Percentiles rank a stretch among this genome's conserved stretches.
Conservation (phyloP, 495 filamentous ascomycete species). For the Aspergillus baeticus region DNA sequence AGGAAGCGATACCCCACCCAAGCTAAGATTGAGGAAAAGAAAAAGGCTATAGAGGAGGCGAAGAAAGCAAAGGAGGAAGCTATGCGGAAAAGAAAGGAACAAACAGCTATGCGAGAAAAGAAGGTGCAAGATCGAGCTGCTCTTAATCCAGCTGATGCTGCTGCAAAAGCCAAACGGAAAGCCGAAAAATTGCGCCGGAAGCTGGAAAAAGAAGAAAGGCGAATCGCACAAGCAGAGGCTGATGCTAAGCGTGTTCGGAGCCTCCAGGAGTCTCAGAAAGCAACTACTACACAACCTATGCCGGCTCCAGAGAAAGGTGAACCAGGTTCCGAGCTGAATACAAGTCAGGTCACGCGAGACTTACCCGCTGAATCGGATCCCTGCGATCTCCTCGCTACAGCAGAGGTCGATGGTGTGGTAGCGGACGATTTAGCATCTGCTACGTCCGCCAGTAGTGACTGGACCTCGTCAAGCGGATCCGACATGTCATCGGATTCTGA, state of each 20-base stretch:
- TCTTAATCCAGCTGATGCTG: slow-evolving; percentile 34
- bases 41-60: slow-evolving; percentile 43
- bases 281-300: neutral
- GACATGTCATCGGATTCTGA: slow-evolving; percentile 33
- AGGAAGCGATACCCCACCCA: slow-evolving; percentile 76
- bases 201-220: slow-evolving; percentile 47
- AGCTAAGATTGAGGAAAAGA: slow-evolving; percentile 53
- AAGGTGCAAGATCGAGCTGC: slow-evolving; percentile 25
- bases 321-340: neutral
- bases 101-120: slow-evolving; percentile 29
- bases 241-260: slow-evolving; percentile 43
- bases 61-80: slow-evolving; percentile 39
- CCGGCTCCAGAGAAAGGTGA: neutral
- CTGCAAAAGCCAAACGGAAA: slow-evolving; percentile 45
- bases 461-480: slow-evolving; percentile 39
- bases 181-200: slow-evolving; percentile 49
- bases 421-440: slow-evolving; percentile 10
- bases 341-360: neutral
- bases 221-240: slow-evolving; percentile 48
- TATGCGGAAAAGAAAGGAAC: slow-evolving; percentile 23
- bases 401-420: slow-evolving; percentile 19
- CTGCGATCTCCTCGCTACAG: neutral
- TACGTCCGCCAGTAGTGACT: slow-evolving; percentile 30
- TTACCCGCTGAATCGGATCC: neutral
- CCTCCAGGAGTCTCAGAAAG: slow-evolving; percentile 29